Percentiles rank a stretch among this genome's conserved stretches.
These are phyloP conservation scores for Talaromyces sp. DNA, from an alignment of 2,329 filamentous ascomycete species.

Conservation along the genomic window DNA sequence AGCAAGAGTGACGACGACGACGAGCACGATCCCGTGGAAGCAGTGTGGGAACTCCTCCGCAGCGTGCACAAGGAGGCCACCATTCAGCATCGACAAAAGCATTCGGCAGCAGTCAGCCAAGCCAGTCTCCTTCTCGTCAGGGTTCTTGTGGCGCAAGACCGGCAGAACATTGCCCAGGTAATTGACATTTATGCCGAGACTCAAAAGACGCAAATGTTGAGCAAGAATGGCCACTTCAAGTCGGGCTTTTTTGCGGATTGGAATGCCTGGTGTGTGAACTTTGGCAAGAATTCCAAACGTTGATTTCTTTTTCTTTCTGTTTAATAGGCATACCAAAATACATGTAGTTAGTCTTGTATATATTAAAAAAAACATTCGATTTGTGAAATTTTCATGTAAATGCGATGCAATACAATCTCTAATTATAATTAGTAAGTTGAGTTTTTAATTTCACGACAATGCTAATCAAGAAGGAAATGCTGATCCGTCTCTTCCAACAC, in stretches of 20 bases:
- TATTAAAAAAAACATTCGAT: conserved; percentile 21
- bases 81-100: conserved; percentile 57
- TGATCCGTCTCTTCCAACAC: conserved; percentile 53
- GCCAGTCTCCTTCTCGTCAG: conserved; percentile 43
- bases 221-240: conserved; percentile 56
- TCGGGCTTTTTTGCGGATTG: conserved; percentile 65
- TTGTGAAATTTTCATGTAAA: background rate
- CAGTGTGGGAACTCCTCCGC: conserved; percentile 55
- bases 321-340: background rate
- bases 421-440: no score
- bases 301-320: conserved; percentile 12
- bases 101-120: conserved; percentile 68
- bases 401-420: background rate
- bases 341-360: background rate
- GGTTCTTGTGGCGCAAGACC: conserved; percentile 42
- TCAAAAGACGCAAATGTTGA: conserved; percentile 54
- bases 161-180: conserved; percentile 49
- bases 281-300: conserved; percentile 37
- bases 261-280: conserved; percentile 63
- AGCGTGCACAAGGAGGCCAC: conserved; percentile 63
- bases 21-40: conserved; percentile 22
- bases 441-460: no score
- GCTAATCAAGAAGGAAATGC: conserved; percentile 49
- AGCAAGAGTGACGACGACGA: background rate
- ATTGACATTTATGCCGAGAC: conserved; percentile 62